phyloP scores from a whole-genome alignment of 106 monocot species.

The Dendrobium huoshanense region DNA sequence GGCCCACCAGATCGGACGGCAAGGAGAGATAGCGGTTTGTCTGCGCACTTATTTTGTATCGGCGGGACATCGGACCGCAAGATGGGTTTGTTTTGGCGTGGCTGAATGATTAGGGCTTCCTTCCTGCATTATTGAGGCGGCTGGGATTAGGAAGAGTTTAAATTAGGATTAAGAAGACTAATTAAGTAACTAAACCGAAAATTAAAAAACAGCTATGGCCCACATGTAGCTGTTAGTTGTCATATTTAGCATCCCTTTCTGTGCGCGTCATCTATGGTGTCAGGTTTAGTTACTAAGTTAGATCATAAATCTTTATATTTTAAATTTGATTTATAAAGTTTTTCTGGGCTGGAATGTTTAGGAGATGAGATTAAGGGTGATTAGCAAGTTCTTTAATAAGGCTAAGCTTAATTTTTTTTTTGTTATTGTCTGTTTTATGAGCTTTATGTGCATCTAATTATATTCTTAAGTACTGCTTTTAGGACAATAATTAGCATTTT shows the following conservation, averaged over 20 bases:
- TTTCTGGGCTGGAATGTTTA: neutral
- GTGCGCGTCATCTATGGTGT: neutral
- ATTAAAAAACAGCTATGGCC: neutral
- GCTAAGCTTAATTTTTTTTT: no score
- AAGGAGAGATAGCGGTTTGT: neutral
- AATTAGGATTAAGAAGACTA: neutral
- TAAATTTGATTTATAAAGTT: no score
- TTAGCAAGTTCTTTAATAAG: no score
- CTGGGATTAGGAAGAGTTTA: neutral
- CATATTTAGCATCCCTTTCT: neutral
- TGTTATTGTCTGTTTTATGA: no score
- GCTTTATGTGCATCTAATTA: no score
- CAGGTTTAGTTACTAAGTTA: neutral
- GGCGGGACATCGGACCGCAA: neutral
- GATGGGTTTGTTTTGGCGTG: neutral
- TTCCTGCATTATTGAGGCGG: neutral
- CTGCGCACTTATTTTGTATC: neutral
- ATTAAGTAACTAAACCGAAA: neutral
- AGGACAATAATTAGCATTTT: no score
- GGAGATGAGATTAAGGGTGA: neutral
- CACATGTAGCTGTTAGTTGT: conserved; percentile 1
- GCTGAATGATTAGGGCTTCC: neutral
- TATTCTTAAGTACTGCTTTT: no score
- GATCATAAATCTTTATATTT: no score
- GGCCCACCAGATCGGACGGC: neutral